Percentiles rank a stretch among this genome's conserved stretches.
These are phyloP conservation scores for Ustilago hordei DNA, from an alignment of 1,284 basidiomycete species.

Conservation along the genomic window DNA sequence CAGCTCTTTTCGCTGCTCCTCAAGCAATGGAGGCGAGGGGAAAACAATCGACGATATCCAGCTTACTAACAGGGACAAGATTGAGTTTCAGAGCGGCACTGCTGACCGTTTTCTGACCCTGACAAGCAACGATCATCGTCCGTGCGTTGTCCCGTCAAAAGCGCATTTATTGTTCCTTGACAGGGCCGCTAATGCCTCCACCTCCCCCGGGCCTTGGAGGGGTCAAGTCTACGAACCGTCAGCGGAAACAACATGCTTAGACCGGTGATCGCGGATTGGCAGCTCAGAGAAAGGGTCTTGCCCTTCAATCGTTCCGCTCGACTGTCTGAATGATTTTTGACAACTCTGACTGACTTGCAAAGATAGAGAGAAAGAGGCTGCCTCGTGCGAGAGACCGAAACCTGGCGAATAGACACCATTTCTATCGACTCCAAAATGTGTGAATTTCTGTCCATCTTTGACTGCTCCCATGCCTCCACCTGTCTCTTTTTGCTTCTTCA, in stretches of 20 bases:
- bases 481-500: slow-evolving; percentile 9
- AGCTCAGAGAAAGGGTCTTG: neutral
- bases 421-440: too few relatives aligned
- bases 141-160: neutral
- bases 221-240: too few relatives aligned
- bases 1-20: neutral
- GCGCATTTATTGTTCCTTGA: neutral
- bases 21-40: neutral
- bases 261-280: neutral
- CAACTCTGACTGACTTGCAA: neutral
- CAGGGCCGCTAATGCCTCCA: neutral
- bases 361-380: neutral
- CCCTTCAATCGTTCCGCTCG: neutral
- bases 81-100: too few relatives aligned
- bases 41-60: neutral
- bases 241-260: neutral
- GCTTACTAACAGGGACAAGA: neutral
- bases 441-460: slow-evolving; percentile 4
- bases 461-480: slow-evolving; percentile 33
- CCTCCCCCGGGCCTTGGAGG: neutral
- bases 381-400: neutral
- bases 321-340: too few relatives aligned
- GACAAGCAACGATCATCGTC: neutral
- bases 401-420: too few relatives aligned
- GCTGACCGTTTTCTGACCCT: neutral